phyloP scores from a whole-genome alignment of 371 early-diverging fungal genomes.

The Circinella minor region DNA sequence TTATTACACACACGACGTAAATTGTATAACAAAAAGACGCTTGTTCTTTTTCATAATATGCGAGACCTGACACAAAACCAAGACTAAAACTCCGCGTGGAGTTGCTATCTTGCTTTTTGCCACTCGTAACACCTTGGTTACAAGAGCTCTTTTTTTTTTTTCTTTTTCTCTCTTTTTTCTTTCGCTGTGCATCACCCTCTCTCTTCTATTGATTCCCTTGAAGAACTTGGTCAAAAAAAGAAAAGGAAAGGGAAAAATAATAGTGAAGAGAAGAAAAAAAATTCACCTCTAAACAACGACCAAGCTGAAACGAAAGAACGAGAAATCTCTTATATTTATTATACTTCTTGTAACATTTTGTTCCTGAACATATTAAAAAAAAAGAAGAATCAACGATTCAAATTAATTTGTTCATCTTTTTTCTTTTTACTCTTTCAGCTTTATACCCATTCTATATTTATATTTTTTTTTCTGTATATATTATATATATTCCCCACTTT shows the following conservation, averaged over 20 bases:
- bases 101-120: too few relatives aligned
- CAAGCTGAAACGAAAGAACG: not conserved
- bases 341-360: not conserved
- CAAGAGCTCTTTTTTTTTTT: not conserved
- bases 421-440: not conserved
- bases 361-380: not conserved
- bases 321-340: too few relatives aligned
- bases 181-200: not conserved
- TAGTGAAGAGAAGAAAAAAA: too few relatives aligned
- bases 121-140: not conserved
- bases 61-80: too few relatives aligned
- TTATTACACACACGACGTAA: too few relatives aligned
- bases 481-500: not conserved
- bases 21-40: too few relatives aligned
- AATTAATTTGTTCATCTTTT: not conserved
- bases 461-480: not conserved
- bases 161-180: not conserved
- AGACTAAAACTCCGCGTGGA: too few relatives aligned
- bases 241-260: not conserved
- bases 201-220: not conserved
- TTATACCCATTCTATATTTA: not conserved
- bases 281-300: not conserved
- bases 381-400: not conserved
- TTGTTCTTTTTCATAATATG: too few relatives aligned
- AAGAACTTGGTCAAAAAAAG: not conserved